Evolutionary conservation across 2,329 filamentous ascomycete genomes (phyloP).

Genomic region (Neurospora sp.): DNA sequence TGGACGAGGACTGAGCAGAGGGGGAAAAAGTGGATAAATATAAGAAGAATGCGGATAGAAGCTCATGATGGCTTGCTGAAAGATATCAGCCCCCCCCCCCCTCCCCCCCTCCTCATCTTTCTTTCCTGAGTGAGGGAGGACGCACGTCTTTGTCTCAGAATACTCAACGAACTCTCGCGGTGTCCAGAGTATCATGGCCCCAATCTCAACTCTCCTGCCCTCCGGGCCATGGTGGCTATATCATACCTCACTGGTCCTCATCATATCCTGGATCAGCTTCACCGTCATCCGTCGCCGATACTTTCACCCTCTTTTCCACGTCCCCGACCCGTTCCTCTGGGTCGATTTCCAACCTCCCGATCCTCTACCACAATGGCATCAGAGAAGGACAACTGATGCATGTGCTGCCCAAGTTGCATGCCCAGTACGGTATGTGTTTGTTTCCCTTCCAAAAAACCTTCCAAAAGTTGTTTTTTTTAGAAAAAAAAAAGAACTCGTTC

Average conservation of each 20-base stretch:
- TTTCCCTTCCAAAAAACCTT: too few relatives aligned
- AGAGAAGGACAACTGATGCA: constrained; percentile 6
- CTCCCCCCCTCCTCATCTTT: not conserved
- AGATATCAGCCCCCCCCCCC: not conserved
- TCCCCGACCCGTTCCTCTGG: constrained; percentile 6
- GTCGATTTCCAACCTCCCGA: constrained; percentile 2
- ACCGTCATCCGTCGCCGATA: constrained; percentile 1
- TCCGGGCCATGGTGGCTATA: not conserved
- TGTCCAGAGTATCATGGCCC: not conserved
- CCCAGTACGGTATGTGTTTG: constrained; percentile 4
- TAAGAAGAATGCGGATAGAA: not conserved
- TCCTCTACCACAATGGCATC: constrained; percentile 5
- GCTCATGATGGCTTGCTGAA: not conserved
- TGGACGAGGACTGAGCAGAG: not conserved
- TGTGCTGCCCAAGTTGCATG: constrained; percentile 4
- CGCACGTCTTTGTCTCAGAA: not conserved
- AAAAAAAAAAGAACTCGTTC: too few relatives aligned
- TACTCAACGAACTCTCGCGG: not conserved
- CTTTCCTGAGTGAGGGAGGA: not conserved
- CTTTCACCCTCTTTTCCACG: constrained; percentile 5
- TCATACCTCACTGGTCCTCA: not conserved
- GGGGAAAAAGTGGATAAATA: too few relatives aligned
- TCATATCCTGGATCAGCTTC: not conserved
- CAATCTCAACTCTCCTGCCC: not conserved
- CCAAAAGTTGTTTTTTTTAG: too few relatives aligned